phyloP scores from a whole-genome alignment of 306 rosid species.

The Trichosanthes cucumerina region DNA sequence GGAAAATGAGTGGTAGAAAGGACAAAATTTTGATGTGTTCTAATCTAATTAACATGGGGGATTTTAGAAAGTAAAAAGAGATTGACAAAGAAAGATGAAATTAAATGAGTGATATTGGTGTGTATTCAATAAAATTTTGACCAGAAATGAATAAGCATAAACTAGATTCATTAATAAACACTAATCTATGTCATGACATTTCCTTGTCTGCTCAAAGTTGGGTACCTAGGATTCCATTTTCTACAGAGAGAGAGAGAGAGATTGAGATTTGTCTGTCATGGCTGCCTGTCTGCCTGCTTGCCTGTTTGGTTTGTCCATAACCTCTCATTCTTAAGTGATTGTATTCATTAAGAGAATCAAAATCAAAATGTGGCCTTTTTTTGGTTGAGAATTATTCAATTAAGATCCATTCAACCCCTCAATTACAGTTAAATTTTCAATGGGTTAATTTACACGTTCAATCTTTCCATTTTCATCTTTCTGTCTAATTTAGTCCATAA shows the following conservation, averaged over 20 bases:
- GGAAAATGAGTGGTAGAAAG: neutral
- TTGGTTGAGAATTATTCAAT: too few species aligned
- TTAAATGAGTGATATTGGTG: too few species aligned
- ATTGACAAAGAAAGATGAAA: neutral
- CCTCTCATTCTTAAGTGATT: conserved; percentile 21
- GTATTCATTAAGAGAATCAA: conserved; percentile 19
- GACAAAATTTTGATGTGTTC: neutral
- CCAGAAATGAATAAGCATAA: neutral
- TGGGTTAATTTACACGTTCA: too few species aligned
- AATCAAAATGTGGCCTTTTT: neutral
- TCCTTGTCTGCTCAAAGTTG: conserved; percentile 9
- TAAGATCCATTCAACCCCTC: neutral
- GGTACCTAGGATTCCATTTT: conserved; percentile 35
- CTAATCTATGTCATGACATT: neutral
- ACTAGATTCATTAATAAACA: neutral
- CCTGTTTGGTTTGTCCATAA: conserved; percentile 28
- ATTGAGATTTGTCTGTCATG: neutral
- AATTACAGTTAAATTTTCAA: too few species aligned
- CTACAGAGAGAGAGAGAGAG: neutral
- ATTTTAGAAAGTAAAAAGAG: too few species aligned
- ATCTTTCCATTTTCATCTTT: too few species aligned
- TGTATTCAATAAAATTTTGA: neutral
- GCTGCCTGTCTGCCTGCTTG: neutral
- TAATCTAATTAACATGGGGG: too few species aligned
- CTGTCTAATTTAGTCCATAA: too few species aligned